Conservation (phyloP, 148 eudicot species). For the Rhododendron ovatum region DNA sequence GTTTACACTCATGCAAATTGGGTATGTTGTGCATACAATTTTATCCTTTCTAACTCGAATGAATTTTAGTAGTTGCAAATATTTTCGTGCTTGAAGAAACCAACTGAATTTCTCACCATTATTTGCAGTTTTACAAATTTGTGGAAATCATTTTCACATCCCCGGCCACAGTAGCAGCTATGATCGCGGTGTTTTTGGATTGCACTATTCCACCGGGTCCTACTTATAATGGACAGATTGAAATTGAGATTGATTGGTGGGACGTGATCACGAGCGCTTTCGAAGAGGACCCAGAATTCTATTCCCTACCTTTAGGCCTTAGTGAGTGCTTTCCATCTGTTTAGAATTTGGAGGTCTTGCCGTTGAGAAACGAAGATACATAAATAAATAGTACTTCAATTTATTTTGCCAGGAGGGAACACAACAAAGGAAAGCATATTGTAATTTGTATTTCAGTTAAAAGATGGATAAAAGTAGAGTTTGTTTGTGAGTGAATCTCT, state of each 20-base stretch:
- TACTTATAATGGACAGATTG: conserved; percentile 30
- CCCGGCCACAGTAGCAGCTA: conserved; percentile 64
- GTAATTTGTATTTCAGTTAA: too few relatives aligned
- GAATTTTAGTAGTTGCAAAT: background rate
- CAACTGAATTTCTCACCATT: background rate
- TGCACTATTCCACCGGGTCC: conserved; percentile 48
- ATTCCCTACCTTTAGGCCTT: conserved; percentile 60
- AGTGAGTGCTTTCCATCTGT: conserved; percentile 71
- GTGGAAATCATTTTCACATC: conserved; percentile 76
- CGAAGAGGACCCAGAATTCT: conserved; percentile 71
- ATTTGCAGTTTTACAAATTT: conserved; percentile 63
- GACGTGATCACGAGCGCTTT: conserved; percentile 40
- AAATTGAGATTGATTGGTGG: conserved; percentile 88
- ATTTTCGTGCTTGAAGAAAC: background rate
- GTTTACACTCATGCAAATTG: conserved; percentile 53
- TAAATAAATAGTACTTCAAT: background rate
- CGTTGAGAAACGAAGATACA: background rate
- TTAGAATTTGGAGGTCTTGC: conserved; percentile 7
- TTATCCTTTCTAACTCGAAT: background rate
- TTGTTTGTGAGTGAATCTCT: too few relatives aligned
- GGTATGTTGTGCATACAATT: conserved; percentile 31
- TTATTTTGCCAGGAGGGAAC: background rate
- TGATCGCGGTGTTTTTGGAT: conserved; percentile 60
- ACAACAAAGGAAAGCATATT: too few relatives aligned
- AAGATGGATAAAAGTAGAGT: background rate